These are phyloP conservation scores for Chaetomidium leptoderma DNA, from an alignment of 495 filamentous ascomycete species.

Conservation along the genomic window DNA sequence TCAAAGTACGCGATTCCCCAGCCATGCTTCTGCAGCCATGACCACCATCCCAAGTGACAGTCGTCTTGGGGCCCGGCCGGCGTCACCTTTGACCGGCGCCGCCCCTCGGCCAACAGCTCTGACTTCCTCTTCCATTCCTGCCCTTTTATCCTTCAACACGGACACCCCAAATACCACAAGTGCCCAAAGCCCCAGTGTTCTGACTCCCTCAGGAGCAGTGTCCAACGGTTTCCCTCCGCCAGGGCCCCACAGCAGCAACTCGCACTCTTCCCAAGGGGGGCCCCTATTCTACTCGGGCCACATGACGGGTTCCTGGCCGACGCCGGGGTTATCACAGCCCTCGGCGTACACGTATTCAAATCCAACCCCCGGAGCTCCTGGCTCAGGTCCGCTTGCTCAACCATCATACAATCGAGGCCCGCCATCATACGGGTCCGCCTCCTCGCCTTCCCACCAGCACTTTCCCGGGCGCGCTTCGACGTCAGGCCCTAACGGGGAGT, in stretches of 20 bases:
- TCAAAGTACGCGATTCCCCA: conserved; percentile 41
- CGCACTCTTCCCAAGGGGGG: conserved; percentile 48
- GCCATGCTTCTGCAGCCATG: conserved; percentile 22
- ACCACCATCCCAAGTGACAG: conserved; percentile 15
- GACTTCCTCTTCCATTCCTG: conserved; percentile 22
- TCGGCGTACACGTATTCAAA: conserved; percentile 52
- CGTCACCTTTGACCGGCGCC: conserved; percentile 13
- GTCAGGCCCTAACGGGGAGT: conserved; percentile 32
- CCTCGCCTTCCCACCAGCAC: conserved; percentile 21
- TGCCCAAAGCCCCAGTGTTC: conserved; percentile 48
- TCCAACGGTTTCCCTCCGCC: conserved; percentile 61
- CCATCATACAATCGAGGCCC: conserved; percentile 22
- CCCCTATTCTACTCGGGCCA: conserved; percentile 47
- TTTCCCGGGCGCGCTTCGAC: conserved; percentile 32
- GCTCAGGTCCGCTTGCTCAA: conserved; percentile 24
- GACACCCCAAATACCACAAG: conserved; percentile 57
- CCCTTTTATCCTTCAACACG: conserved; percentile 45
- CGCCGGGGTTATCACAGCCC: conserved; percentile 48
- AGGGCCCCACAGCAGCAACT: conserved; percentile 51
- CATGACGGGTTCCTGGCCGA: conserved; percentile 48
- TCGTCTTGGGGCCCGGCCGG: conserved; percentile 12
- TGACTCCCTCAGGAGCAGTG: conserved; percentile 42
- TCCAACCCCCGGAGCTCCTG: conserved; percentile 37
- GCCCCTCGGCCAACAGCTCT: conserved; percentile 1
- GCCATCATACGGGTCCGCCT: conserved; percentile 9